Evolutionary conservation across 768 basidiomycete species (phyloP).

Genomic region (Imleria badia): DNA sequence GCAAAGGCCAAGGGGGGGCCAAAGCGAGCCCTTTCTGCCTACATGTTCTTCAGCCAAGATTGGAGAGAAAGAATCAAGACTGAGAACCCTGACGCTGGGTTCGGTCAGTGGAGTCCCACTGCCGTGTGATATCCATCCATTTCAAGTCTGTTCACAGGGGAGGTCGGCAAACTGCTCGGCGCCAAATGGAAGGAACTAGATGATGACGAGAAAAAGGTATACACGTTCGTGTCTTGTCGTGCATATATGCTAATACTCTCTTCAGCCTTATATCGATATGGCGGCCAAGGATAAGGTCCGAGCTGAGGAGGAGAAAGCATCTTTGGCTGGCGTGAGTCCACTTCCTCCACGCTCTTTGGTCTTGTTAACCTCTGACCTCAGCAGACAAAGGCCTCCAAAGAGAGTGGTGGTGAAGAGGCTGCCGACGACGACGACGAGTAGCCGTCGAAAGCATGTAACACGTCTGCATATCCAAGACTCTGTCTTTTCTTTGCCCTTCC

Average conservation of each 20-base stretch:
- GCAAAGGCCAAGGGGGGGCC: slow-evolving; percentile 67
- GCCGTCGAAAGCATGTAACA: slow-evolving; percentile 10
- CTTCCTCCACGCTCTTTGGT: background rate
- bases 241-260: slow-evolving; percentile 7
- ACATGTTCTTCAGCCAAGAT: slow-evolving; percentile 99
- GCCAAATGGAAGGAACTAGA: slow-evolving; percentile 96
- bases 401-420: slow-evolving; percentile 37
- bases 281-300: slow-evolving; percentile 86
- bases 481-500: slow-evolving; percentile 3
- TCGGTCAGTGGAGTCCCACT: slow-evolving; percentile 53
- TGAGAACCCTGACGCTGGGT: slow-evolving; percentile 93
- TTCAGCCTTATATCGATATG: slow-evolving; percentile 83
- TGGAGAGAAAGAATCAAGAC: slow-evolving; percentile 94
- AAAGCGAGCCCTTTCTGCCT: slow-evolving; percentile 92
- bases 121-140: slow-evolving; percentile 1
- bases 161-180: slow-evolving; percentile 92
- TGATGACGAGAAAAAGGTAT: slow-evolving; percentile 88
- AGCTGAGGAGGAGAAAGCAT: slow-evolving; percentile 76
- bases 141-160: slow-evolving; percentile 51
- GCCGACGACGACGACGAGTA: slow-evolving; percentile 45
- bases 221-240: slow-evolving; percentile 8
- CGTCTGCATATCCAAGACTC: slow-evolving; percentile 19
- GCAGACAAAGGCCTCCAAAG: slow-evolving; percentile 37
- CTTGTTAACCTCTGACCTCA: background rate
- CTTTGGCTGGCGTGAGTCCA: slow-evolving; percentile 38